Base-by-base conservation (phyloP, 208 protist genomes). In the Leishmania amazonensis region DNA sequence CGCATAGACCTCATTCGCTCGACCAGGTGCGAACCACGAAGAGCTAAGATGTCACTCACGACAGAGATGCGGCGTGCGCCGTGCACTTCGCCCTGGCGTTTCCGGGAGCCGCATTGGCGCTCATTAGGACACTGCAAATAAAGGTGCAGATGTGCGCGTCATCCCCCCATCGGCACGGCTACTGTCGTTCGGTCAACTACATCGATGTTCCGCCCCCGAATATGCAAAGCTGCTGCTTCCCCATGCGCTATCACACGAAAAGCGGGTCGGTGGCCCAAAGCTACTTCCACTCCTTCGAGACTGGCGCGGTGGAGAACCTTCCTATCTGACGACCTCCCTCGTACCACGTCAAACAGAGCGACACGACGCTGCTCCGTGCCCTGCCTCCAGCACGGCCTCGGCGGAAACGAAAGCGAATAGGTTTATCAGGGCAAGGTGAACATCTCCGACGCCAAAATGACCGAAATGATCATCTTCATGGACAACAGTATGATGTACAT, bases 321-420 rank as follows among this genome's bases (percentile, higher is more conserved):
- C 38, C 79, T 42, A 62, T 84, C 35, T 81, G 86, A 40, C 79
- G 81, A 6, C 82, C 85, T 21, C 79, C 82, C 47, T 76, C 81
- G 49, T 81, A 88, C 68, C 60, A 83, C 38, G 42, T 42, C 47
- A 0, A 70, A 19, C 21, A 81, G 70, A 45, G 81, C 76, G 24
- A 72, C n/a, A 13, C 60, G 67, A 1, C 79, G 79, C 71, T 84
- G 81, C 77, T 81, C 85, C 6, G 81, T 81, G 35, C 78, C 80
- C 3, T 84, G 84, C 78, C 78, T 83, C 40, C 78, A 88, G 62
- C 81, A 86, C 75, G 81, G 81, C 38, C 81, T 79, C 70, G 76
- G 85, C 17, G 81, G 86, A 54, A 88, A 86, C 78, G 85, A 88
- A 45, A 88, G 83, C 58, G 85, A 53, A 6, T 86, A 72, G 85